These are phyloP conservation scores for Cyberlindnera saturnus DNA, from an alignment of 805 yeast species.

Conservation along the genomic window DNA sequence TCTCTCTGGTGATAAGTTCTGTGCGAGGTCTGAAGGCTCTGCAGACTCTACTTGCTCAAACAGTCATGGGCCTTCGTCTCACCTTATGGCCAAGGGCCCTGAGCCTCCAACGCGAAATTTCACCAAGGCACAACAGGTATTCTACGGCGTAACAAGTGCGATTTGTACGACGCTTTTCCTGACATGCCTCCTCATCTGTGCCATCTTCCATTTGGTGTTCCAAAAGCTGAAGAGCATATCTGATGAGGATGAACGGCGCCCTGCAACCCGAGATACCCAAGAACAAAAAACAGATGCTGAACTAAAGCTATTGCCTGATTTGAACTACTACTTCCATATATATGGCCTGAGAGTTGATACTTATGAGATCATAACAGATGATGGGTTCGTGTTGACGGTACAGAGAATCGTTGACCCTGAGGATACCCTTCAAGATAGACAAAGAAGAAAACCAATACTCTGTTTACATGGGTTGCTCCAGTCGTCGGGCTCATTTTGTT, in stretches of 20 bases:
- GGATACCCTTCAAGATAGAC: slow-evolving; percentile 18
- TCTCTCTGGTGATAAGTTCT: too few relatives aligned
- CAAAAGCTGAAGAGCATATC: not conserved
- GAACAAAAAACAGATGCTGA: slow-evolving; percentile 24
- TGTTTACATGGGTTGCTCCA: slow-evolving; percentile 84
- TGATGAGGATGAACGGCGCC: not conserved
- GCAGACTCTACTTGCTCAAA: too few relatives aligned
- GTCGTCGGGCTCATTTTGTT: slow-evolving; percentile 78
- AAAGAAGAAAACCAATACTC: slow-evolving; percentile 53
- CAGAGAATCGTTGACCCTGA: slow-evolving; percentile 55
- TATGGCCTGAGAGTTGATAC: slow-evolving; percentile 55
- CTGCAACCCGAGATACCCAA: slow-evolving; percentile 9
- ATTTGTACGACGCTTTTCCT: slow-evolving; percentile 14
- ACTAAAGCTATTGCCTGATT: slow-evolving; percentile 39
- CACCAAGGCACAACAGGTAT: not conserved
- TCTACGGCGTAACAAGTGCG: slow-evolving; percentile 10
- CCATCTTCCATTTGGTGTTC: slow-evolving; percentile 5
- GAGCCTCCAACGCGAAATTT: not conserved
- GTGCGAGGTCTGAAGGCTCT: too few relatives aligned
- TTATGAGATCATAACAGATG: slow-evolving; percentile 61
- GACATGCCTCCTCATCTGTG: slow-evolving; percentile 8
- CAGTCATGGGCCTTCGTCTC: too few relatives aligned
- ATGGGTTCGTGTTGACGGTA: slow-evolving; percentile 69
- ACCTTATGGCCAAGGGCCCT: too few relatives aligned
- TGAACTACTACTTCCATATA: slow-evolving; percentile 62